phyloP scores from a whole-genome alignment of 768 basidiomycete species.

The Pholiota conissans region DNA sequence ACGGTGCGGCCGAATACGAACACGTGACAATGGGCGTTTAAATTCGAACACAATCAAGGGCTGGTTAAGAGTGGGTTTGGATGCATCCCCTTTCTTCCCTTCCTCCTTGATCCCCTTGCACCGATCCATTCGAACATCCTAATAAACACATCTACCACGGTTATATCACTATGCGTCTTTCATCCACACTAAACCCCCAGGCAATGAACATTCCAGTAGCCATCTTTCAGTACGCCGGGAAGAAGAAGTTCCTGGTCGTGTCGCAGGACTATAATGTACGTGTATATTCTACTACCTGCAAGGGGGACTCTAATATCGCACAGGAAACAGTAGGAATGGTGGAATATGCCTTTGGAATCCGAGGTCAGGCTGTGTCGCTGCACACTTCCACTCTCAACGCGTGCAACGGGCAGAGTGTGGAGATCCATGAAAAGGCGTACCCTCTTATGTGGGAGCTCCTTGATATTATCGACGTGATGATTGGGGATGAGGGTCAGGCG shows the following conservation, averaged over 20 bases:
- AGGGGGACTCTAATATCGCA: background rate
- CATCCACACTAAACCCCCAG: slow-evolving; percentile 18
- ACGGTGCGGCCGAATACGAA: too few species aligned
- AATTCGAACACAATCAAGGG: too few species aligned
- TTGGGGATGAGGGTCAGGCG: background rate
- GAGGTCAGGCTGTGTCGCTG: slow-evolving; percentile 11
- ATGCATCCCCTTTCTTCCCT: background rate
- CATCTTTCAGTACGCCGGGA: slow-evolving; percentile 20
- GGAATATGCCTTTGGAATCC: slow-evolving; percentile 18
- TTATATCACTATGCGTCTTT: slow-evolving; percentile 20
- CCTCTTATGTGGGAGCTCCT: slow-evolving; percentile 22
- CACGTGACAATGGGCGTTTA: too few species aligned
- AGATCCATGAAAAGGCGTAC: slow-evolving; percentile 33
- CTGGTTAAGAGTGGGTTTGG: too few species aligned
- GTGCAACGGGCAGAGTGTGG: slow-evolving; percentile 26
- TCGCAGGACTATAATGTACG: slow-evolving; percentile 24
- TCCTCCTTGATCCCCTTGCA: background rate
- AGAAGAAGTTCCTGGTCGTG: slow-evolving; percentile 25
- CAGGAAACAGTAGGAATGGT: slow-evolving; percentile 25
- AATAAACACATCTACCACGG: background rate
- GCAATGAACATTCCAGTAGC: slow-evolving; percentile 24
- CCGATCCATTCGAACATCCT: background rate
- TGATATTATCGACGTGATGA: slow-evolving; percentile 27
- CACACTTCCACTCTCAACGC: slow-evolving; percentile 28
- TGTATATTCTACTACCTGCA: background rate